Evolutionary conservation across 2,329 filamentous ascomycete genomes (phyloP).

Genomic region (Blastomyces parvus): DNA sequence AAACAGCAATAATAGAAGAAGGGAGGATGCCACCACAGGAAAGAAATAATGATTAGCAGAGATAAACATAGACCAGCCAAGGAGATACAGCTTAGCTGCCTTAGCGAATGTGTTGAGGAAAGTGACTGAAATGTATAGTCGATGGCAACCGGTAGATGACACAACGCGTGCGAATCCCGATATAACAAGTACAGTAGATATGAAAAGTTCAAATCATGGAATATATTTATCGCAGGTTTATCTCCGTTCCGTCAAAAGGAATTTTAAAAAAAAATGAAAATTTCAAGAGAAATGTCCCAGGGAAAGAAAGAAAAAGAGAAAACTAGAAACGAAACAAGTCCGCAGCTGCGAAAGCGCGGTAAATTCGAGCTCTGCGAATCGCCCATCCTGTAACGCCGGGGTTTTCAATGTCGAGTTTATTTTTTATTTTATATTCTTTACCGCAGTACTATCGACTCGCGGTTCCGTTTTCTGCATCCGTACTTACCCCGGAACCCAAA

Average conservation of each 20-base stretch:
- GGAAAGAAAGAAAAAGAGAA: background rate
- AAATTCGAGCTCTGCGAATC: background rate
- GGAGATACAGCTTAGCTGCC: background rate
- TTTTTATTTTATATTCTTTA: slow-evolving; percentile 1
- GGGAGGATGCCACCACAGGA: background rate
- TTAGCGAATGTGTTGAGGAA: background rate
- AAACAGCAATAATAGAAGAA: background rate
- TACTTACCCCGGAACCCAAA: background rate
- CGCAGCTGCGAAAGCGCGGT: background rate
- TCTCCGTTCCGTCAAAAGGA: background rate
- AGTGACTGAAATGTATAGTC: background rate
- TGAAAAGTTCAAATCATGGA: background rate
- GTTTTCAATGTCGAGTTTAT: background rate
- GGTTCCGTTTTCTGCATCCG: background rate
- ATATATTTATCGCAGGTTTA: background rate
- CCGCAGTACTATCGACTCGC: background rate
- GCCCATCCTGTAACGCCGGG: background rate
- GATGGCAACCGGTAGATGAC: background rate
- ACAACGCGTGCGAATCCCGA: background rate
- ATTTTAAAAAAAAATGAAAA: background rate
- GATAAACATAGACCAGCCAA: background rate
- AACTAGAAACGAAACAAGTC: background rate
- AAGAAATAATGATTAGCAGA: background rate
- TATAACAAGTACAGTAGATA: background rate
- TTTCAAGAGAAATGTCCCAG: background rate